Percentiles rank a stretch among this genome's conserved stretches.
phyloP scores from a whole-genome alignment of 1,139 yeast genomes.

The Insectozyma bohioensis region DNA sequence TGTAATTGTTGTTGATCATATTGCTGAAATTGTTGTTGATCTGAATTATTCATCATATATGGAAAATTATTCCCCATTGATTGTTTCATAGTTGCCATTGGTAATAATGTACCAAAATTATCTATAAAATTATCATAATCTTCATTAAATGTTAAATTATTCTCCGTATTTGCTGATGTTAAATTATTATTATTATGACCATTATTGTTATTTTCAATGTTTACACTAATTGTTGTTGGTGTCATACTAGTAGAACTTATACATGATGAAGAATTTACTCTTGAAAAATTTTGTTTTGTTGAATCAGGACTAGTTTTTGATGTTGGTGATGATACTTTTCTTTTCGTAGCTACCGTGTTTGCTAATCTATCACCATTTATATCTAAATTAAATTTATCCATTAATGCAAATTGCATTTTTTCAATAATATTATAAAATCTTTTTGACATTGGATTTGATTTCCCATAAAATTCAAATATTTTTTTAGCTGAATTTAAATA shows the following conservation, averaged over 20 bases:
- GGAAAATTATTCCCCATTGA: conserved; percentile 7
- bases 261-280: background rate
- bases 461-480: conserved; percentile 14
- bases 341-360: background rate
- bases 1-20: conserved; percentile 1
- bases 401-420: conserved; percentile 14
- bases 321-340: background rate
- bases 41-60: too few species aligned
- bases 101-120: conserved; percentile 13
- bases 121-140: conserved; percentile 16
- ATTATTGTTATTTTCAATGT: background rate
- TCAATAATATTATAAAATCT: conserved; percentile 13
- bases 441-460: conserved; percentile 11
- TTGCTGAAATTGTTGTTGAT: conserved; percentile 1
- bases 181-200: background rate
- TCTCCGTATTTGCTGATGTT: conserved; percentile 1
- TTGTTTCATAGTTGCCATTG: conserved; percentile 12
- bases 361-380: conserved; percentile 9
- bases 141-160: conserved; percentile 8
- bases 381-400: conserved; percentile 12
- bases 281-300: background rate
- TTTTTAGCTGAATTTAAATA: conserved; percentile 14
- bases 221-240: conserved; percentile 4
- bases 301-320: background rate
- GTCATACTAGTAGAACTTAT: conserved; percentile 1